Base-by-base conservation (phyloP, 352 stramenopile genomes). In the Phytopythium mirpurense region DNA sequence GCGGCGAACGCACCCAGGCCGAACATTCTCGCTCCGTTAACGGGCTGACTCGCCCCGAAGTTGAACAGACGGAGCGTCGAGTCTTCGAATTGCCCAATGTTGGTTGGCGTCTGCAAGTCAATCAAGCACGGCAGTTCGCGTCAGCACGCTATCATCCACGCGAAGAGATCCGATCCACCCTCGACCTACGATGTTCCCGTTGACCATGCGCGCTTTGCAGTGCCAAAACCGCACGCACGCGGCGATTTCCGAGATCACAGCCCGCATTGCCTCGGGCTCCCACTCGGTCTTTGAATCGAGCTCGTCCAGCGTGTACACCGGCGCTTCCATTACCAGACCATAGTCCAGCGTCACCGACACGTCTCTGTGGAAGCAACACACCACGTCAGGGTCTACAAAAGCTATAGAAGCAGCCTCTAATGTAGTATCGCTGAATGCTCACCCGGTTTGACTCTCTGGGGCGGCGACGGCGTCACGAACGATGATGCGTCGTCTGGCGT, bases 191-290 rank as follows among this genome's bases (percentile, higher is more conserved):
- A 90, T 73, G 47, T 88, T 87, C 35, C 80, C 80, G 40, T 90
- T 74, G 18, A 74, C 62, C 51, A 83, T 56, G 15, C 57, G 69
- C 0, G 76, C 76, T n/a, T 72, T 62, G 5, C 50, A 44, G 43
- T 90, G 80, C 73, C 73, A 90, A 27, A 87, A 86, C 15, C 44
- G 50, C 16, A 86, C 51, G 34, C 77, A 88, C 12, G 76, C 67
- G 0, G 70, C 73, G 7, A 85, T 18, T 51, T 82, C 68, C 6
- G 63, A 65, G 8, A 80, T 57, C 1, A 88, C 60, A 0, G 62
- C 50, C 2, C 63, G 65, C 21, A 72, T 42, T 9, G 54, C 60
- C 11, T 60, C 68, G 3, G 52, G 41, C 36, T 84, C 62, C 16
- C 60, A 60, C 15, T 78, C 27, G 5, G 68, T 59, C 58, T 84